These are phyloP conservation scores for Dothistroma pini DNA, from an alignment of 2,329 filamentous ascomycete genomes.

Conservation along the genomic window DNA sequence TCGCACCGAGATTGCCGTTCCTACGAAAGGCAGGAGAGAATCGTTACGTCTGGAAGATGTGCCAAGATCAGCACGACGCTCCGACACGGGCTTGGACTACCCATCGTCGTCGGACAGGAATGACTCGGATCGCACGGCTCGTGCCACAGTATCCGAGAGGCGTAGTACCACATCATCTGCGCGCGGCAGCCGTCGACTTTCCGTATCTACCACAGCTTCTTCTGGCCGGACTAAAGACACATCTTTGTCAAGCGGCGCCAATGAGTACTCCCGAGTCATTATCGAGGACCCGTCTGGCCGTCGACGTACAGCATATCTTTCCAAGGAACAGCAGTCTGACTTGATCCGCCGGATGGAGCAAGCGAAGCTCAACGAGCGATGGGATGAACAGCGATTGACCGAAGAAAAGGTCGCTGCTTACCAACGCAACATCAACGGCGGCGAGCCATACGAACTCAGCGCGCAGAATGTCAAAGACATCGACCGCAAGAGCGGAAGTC, in stretches of 20 bases:
- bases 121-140: conserved; percentile 26
- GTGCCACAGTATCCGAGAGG: conserved; percentile 15
- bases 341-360: conserved; percentile 17
- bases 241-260: conserved; percentile 19
- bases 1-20: conserved; percentile 8
- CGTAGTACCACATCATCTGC: conserved; percentile 7
- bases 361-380: conserved; percentile 17
- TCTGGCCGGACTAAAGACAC: conserved; percentile 33
- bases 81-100: conserved; percentile 10
- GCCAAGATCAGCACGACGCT: conserved; percentile 1
- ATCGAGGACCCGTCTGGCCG: conserved; percentile 27
- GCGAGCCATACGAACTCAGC: conserved; percentile 24
- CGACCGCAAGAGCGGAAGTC: conserved; percentile 17
- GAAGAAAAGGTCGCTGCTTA: conserved; percentile 28
- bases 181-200: conserved; percentile 23
- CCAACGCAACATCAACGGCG: conserved; percentile 25
- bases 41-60: conserved; percentile 3
- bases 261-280: conserved; percentile 26
- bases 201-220: conserved; percentile 31
- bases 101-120: conserved; percentile 20
- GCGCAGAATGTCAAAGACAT: conserved; percentile 29
- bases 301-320: conserved; percentile 25
- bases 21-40: conserved; percentile 1
- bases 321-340: conserved; percentile 24
- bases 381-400: conserved; percentile 10